Evolutionary conservation across 345 rosid genomes (phyloP).

Genomic region (Eucalyptus sideroxylon): DNA sequence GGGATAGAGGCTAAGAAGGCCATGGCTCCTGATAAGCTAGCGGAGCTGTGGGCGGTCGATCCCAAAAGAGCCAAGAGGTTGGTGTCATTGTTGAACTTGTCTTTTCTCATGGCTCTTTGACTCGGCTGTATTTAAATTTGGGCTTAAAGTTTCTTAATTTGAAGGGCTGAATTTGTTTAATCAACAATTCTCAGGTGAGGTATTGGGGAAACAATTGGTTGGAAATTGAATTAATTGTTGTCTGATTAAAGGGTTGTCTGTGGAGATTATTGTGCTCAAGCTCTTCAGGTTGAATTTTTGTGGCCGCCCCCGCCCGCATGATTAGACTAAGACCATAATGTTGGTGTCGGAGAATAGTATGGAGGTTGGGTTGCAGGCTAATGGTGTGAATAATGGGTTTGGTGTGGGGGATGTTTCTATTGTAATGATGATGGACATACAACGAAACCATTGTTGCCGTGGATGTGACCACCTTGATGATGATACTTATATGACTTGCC

Average conservation of each 20-base stretch:
- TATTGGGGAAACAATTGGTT: neutral
- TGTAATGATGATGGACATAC: neutral
- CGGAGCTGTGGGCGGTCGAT: slow-evolving; percentile 74
- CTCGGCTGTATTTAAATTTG: neutral
- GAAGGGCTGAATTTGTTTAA: neutral
- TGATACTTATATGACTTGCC: neutral
- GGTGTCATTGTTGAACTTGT: neutral
- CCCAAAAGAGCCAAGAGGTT: slow-evolving; percentile 94
- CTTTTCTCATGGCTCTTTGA: neutral
- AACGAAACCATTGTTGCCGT: neutral
- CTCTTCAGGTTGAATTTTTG: neutral
- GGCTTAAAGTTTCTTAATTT: neutral
- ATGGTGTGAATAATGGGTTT: neutral
- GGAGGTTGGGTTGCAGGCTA: neutral
- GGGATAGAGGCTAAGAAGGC: slow-evolving; percentile 90
- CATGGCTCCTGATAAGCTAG: slow-evolving; percentile 88
- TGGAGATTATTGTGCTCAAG: neutral
- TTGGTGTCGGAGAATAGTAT: neutral
- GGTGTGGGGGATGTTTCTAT: neutral
- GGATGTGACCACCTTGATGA: neutral
- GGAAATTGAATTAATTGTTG: neutral
- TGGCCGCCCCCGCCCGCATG: neutral
- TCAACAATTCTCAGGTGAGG: neutral
- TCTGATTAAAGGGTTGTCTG: neutral
- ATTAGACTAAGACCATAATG: neutral